Evolutionary conservation across 177 flowering plant species (phyloP), one percentile per base, ranked within the genome.

Genomic region (Vitis hybrid): DNA sequence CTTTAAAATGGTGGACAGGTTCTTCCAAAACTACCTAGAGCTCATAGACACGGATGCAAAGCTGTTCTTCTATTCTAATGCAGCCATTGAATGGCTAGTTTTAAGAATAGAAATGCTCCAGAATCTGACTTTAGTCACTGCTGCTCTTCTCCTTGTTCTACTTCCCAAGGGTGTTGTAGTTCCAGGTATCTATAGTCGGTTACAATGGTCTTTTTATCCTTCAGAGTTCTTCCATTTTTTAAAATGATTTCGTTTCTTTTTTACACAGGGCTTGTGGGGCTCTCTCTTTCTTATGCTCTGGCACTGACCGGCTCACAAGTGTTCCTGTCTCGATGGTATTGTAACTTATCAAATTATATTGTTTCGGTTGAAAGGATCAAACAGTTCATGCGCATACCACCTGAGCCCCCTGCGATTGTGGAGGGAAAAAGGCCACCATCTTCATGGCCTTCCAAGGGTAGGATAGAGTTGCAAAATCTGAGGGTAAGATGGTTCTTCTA

Each of bases 221-320:
- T 13, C 15, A 7, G 50, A 6, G 9, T 26, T 23, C 6, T 10
- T 6, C 13, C 0, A 5, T 12, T 23, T 6, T 45, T 13, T 5
- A 39, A 5, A 10, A 17, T 69, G 3, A 56, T 34, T 56, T 11
- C 26, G 6, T 15, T 12, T 17, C 17, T 60, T 26, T 7, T 11
- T 59, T 54, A 50, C 82, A 67, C 88, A 93, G 98, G 92, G 55
- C 83, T 91, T 56, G 91, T 87, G 30, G 98, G 98, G 58, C 91
- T 93, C 2, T 91, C 96, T 39, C 92, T 93, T 66, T 89, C 98
- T 9, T 92, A 90, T 78, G 97, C 96, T 14, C 72, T 91, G 12
- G 50, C 88, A 17, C 64, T 92, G 26, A 87, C 90, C 1, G 50
- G 72, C 0, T 70, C 89, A 11, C 94, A 88, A 68, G 84, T 87